Evolutionary conservation across 108 stramenopile species (phyloP).

Genomic region (Seminavis robusta): DNA sequence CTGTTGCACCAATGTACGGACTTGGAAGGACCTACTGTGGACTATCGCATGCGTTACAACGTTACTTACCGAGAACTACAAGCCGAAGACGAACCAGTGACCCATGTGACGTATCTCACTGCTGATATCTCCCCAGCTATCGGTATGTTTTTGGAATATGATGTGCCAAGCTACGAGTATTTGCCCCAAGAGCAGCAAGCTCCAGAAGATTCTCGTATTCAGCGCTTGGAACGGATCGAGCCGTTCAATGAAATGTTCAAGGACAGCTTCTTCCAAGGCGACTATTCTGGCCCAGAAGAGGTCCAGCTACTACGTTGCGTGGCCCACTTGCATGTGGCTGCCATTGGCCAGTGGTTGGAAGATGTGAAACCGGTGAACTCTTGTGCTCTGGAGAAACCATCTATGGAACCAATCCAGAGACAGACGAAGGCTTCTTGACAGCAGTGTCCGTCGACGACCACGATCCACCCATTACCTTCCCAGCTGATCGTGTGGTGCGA

Average conservation of each 20-base stretch:
- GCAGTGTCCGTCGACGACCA: conserved; percentile 3
- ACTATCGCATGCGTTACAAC: conserved; percentile 21
- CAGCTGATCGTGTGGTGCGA: conserved; percentile 9
- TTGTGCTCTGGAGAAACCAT: conserved; percentile 4
- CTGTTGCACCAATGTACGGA: too few species aligned
- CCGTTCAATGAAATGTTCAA: conserved; percentile 21
- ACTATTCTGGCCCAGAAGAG: conserved; percentile 1
- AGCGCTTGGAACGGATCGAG: conserved; percentile 10
- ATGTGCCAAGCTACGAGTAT: conserved; percentile 9
- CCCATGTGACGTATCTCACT: conserved; percentile 5
- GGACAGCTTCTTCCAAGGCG: conserved; percentile 3
- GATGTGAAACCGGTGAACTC: conserved; percentile 10
- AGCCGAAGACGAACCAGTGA: conserved; percentile 7
- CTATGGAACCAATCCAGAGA: conserved; percentile 10
- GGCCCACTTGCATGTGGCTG: conserved; percentile 15
- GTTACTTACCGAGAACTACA: conserved; percentile 9
- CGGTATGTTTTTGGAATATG: conserved; percentile 6
- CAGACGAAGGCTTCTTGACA: conserved; percentile 8
- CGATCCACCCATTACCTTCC: conserved; percentile 7
- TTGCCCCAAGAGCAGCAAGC: conserved; percentile 1
- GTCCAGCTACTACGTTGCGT: conserved; percentile 6
- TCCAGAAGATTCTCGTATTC: not conserved
- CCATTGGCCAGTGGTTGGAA: conserved; percentile 12
- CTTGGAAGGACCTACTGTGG: conserved; percentile 8
- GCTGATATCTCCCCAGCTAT: conserved; percentile 10